Evolutionary conservation across 1,284 basidiomycete species (phyloP).

Genomic region (Ustilago vetiveriae): DNA sequence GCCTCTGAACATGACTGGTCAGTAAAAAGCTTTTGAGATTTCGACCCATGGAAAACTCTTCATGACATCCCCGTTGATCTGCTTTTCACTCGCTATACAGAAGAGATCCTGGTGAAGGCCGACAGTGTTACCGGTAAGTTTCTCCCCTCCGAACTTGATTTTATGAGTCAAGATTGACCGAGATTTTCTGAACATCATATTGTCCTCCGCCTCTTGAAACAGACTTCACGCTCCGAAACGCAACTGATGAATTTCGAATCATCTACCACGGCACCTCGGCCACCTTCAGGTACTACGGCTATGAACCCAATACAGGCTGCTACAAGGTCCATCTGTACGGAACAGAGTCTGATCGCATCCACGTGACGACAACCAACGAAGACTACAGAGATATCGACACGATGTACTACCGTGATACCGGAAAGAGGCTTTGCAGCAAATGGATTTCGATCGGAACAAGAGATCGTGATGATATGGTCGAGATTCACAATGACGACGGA

Average conservation of each 20-base stretch:
- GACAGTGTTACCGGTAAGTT: not conserved
- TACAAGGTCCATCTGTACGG: slow-evolving; percentile 15
- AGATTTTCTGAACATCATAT: too few species aligned
- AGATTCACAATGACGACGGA: not conserved
- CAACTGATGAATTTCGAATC: slow-evolving; percentile 3
- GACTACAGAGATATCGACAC: slow-evolving; percentile 18
- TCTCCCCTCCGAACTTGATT: not conserved
- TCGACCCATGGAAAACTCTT: too few species aligned
- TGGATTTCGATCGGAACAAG: slow-evolving; percentile 2
- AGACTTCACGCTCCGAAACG: slow-evolving; percentile 11
- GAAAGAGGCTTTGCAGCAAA: slow-evolving; percentile 17
- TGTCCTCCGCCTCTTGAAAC: too few species aligned
- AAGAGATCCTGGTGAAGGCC: slow-evolving; percentile 1
- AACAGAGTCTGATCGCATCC: not conserved
- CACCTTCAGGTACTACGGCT: slow-evolving; percentile 9
- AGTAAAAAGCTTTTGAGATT: too few species aligned
- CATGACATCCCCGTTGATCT: too few species aligned
- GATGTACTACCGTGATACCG: not conserved
- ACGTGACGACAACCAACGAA: not conserved
- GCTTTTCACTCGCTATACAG: too few species aligned
- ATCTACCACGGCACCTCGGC: not conserved
- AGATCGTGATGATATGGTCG: not conserved
- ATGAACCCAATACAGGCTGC: slow-evolving; percentile 15
- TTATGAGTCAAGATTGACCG: too few species aligned
- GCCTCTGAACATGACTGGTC: not conserved